These are phyloP conservation scores for Aquilaria yunnanensis DNA, from an alignment of 345 rosid species.

Conservation along the genomic window DNA sequence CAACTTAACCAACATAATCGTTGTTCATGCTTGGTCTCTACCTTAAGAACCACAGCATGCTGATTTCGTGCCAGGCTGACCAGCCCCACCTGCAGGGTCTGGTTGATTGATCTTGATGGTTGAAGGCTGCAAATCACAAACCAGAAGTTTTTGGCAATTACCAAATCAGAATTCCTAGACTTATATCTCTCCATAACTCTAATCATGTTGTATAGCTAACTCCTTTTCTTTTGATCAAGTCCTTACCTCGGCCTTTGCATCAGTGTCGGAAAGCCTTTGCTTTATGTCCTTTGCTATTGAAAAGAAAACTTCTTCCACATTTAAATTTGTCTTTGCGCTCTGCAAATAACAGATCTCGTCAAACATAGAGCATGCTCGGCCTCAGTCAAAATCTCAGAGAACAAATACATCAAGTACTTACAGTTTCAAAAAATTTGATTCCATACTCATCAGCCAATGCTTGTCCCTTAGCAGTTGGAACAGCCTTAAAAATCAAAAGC, in stretches of 20 bases:
- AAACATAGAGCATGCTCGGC: not conserved
- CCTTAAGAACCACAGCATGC: constrained; percentile 69
- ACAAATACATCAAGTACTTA: constrained; percentile 20
- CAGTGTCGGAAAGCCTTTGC: constrained; percentile 51
- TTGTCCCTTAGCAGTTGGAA: constrained; percentile 72
- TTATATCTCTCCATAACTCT: too few relatives aligned
- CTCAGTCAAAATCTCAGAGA: too few relatives aligned
- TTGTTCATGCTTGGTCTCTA: not conserved
- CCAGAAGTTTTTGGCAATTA: not conserved
- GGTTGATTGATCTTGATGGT: constrained; percentile 72
- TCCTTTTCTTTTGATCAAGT: too few relatives aligned
- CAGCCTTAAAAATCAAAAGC: constrained; percentile 37
- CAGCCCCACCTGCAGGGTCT: constrained; percentile 51
- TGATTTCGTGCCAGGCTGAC: constrained; percentile 64
- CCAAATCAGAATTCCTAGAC: not conserved
- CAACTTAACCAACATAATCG: not conserved
- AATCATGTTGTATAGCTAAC: too few relatives aligned
- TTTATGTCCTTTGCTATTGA: constrained; percentile 50
- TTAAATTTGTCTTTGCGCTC: constrained; percentile 62
- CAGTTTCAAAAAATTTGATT: constrained; percentile 76
- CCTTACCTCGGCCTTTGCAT: constrained; percentile 1
- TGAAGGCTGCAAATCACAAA: constrained; percentile 43
- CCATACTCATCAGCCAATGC: constrained; percentile 84
- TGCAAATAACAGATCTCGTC: constrained; percentile 10
- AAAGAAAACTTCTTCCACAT: constrained; percentile 62